A percentile compares a stretch with the other conserved stretches of the same genome.
Conservation (phyloP, 2,329 filamentous ascomycete genomes). For the Penicillium sp. region DNA sequence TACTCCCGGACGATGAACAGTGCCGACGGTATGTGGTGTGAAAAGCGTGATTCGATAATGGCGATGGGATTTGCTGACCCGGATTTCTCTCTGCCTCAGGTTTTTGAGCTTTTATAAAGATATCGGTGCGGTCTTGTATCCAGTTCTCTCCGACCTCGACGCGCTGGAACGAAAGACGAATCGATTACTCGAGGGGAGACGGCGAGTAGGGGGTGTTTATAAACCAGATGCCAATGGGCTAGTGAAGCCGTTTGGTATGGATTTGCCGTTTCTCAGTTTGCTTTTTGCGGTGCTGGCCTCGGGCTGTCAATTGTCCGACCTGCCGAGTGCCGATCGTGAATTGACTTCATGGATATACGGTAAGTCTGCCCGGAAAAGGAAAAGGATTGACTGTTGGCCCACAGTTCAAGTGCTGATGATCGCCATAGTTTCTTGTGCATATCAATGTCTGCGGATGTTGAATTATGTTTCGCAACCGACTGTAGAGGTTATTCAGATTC, state of each 20-base stretch:
- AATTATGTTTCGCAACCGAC: constrained; percentile 68
- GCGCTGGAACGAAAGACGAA: constrained; percentile 58
- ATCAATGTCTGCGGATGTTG: constrained; percentile 67
- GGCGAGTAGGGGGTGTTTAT: constrained; percentile 49
- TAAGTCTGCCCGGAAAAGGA: constrained; percentile 38
- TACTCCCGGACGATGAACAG: constrained; percentile 61
- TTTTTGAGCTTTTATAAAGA: constrained; percentile 62
- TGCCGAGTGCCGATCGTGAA: constrained; percentile 63
- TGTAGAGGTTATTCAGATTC: constrained; percentile 65
- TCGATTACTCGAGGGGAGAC: constrained; percentile 58
- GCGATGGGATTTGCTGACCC: neutral
- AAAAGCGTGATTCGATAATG: neutral
- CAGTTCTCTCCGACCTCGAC: constrained; percentile 60
- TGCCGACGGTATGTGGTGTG: constrained; percentile 45
- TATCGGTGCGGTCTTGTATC: constrained; percentile 63
- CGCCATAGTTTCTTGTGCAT: constrained; percentile 64
- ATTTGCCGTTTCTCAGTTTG: constrained; percentile 63
- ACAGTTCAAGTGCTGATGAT: constrained; percentile 19
- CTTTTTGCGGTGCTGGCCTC: constrained; percentile 67
- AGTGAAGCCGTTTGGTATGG: constrained; percentile 63
- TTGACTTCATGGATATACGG: constrained; percentile 68
- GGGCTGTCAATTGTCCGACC: constrained; percentile 64
- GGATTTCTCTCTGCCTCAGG: constrained; percentile 36
- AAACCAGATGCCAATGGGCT: constrained; percentile 54
- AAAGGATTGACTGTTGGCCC: neutral